Conservation (phyloP, 2,329 filamentous ascomycete species). For the Talaromyces pinophilus region DNA sequence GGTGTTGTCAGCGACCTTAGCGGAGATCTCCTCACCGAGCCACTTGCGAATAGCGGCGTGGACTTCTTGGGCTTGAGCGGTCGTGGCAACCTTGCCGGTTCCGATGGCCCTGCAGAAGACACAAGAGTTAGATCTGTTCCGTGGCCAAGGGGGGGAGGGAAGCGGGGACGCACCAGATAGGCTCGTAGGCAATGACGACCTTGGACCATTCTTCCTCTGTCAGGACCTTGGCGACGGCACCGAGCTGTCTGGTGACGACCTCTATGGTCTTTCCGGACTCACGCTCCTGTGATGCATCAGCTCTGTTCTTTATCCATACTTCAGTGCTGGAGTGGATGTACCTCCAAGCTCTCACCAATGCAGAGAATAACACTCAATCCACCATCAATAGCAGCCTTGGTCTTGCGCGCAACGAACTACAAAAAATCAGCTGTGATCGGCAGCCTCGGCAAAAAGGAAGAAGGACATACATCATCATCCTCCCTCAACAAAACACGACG, state of each 20-base stretch:
- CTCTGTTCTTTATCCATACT: not conserved
- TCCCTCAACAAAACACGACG: conserved; percentile 87
- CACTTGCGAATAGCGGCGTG: conserved; percentile 89
- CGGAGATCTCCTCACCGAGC: conserved; percentile 73
- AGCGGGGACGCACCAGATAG: conserved; percentile 75
- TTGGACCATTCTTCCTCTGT: conserved; percentile 81
- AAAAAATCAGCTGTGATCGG: not conserved
- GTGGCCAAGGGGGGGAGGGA: not conserved
- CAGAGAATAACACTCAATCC: conserved; percentile 92
- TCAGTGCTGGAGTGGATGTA: conserved; percentile 28
- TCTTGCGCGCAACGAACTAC: conserved; percentile 83
- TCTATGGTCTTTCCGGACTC: conserved; percentile 83
- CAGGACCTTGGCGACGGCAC: conserved; percentile 70
- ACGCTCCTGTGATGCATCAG: conserved; percentile 59
- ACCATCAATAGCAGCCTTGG: conserved; percentile 84
- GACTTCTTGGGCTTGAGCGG: conserved; percentile 88
- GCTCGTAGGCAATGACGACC: conserved; percentile 97
- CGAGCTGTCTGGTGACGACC: conserved; percentile 71
- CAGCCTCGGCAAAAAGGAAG: not conserved
- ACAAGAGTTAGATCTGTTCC: not conserved
- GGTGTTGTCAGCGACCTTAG: conserved; percentile 78
- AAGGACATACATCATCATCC: conserved; percentile 62
- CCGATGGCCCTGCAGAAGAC: conserved; percentile 62
- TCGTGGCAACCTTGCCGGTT: conserved; percentile 89
- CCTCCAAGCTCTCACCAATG: conserved; percentile 90